Evolutionary conservation across 2,329 filamentous ascomycete species (phyloP).

Genomic region (Venturia carpophila): DNA sequence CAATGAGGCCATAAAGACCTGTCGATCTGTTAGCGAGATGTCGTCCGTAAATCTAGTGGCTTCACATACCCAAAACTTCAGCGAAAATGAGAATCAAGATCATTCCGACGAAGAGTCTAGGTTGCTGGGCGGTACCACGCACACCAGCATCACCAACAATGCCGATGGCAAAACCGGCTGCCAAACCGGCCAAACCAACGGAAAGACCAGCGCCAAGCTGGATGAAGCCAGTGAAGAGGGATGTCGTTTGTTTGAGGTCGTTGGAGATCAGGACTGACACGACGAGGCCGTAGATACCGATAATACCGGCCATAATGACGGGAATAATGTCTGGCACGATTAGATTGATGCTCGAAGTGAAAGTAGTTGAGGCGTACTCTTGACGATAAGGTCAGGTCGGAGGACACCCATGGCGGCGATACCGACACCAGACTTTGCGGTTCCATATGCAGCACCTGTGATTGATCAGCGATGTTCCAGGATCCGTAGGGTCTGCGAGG

Average conservation of each 20-base stretch:
- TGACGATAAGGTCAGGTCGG: slow-evolving; percentile 95
- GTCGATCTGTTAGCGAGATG: slow-evolving; percentile 22
- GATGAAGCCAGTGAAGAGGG: slow-evolving; percentile 46
- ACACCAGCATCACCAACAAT: slow-evolving; percentile 73
- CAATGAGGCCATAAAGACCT: slow-evolving; percentile 99
- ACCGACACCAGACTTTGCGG: slow-evolving; percentile 97
- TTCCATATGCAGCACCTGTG: slow-evolving; percentile 76
- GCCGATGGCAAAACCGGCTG: slow-evolving; percentile 70
- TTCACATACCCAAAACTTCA: slow-evolving; percentile 80
- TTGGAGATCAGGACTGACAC: slow-evolving; percentile 49
- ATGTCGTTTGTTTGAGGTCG: slow-evolving; percentile 39
- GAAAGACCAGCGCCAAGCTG: slow-evolving; percentile 46
- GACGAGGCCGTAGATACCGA: slow-evolving; percentile 74
- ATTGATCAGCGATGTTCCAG: not conserved
- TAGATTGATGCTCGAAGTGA: slow-evolving; percentile 20
- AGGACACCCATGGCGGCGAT: slow-evolving; percentile 98
- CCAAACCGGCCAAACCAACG: slow-evolving; percentile 76
- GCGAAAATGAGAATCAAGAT: slow-evolving; percentile 99
- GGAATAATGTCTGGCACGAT: slow-evolving; percentile 80
- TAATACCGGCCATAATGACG: slow-evolving; percentile 99
- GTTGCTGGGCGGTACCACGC: slow-evolving; percentile 75
- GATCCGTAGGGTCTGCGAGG: not conserved
- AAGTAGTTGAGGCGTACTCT: slow-evolving; percentile 63
- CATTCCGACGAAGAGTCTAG: slow-evolving; percentile 90
- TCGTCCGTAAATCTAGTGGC: slow-evolving; percentile 19